Conservation (phyloP, 148 eudicot genomes). For the Dysphania ambrosioides region DNA sequence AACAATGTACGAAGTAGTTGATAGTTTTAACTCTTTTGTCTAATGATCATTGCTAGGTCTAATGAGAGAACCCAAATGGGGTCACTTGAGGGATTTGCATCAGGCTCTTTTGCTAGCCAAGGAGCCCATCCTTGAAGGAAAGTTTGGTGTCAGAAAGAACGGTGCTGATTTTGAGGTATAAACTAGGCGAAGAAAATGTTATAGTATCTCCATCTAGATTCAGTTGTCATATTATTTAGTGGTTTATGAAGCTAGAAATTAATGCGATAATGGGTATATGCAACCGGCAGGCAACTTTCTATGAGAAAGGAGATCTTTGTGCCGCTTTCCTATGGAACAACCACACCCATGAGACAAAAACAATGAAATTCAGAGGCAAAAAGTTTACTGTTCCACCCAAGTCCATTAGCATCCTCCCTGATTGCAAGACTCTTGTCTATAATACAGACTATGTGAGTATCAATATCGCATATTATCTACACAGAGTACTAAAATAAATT, state of each 20-base stretch:
- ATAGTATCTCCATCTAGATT: neutral
- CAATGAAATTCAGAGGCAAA: constrained; percentile 47
- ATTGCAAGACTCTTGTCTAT: constrained; percentile 71
- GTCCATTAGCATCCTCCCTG: constrained; percentile 89
- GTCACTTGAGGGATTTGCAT: constrained; percentile 82
- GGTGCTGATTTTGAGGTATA: constrained; percentile 45
- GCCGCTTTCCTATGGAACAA: constrained; percentile 76
- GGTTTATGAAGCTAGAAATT: neutral
- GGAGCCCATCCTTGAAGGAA: constrained; percentile 60
- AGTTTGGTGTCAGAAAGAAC: constrained; percentile 19
- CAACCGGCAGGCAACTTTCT: constrained; percentile 40
- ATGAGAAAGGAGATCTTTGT: constrained; percentile 59
- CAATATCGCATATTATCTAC: neutral
- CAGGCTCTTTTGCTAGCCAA: constrained; percentile 51
- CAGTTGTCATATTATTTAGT: neutral
- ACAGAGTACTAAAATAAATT: neutral
- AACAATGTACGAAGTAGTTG: too few species aligned
- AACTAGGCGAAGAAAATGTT: neutral
- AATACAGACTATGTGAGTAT: constrained; percentile 55
- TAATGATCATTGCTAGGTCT: constrained; percentile 39
- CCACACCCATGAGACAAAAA: constrained; percentile 25
- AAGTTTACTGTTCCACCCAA: constrained; percentile 47
- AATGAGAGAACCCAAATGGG: constrained; percentile 69
- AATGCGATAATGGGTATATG: constrained; percentile 1
- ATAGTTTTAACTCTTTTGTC: neutral